Evolutionary conservation across 768 basidiomycete species (phyloP).

Genomic region (Dacryopinax spathularia): DNA sequence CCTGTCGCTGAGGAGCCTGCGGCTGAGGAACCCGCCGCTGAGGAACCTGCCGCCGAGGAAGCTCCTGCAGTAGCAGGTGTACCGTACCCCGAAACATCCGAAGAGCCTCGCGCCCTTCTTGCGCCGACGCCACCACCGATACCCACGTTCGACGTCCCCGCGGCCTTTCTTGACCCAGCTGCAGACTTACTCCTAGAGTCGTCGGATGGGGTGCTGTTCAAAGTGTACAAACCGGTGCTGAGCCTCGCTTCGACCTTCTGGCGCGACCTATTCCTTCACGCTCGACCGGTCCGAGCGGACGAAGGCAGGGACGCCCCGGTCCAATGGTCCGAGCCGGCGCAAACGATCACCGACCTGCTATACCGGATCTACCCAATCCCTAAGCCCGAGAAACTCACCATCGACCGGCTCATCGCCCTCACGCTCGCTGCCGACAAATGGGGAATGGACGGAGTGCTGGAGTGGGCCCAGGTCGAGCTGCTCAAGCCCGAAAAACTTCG

Average conservation of each 20-base stretch:
- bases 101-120: too few relatives aligned
- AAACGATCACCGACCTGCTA: neutral
- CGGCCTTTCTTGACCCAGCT: neutral
- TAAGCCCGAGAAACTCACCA: neutral
- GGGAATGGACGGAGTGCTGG: neutral
- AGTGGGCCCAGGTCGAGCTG: neutral
- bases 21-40: too few relatives aligned
- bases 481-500: neutral
- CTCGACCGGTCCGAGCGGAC: neutral
- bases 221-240: constrained; percentile 1
- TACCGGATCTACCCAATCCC: neutral
- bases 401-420: neutral
- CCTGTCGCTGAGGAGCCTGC: too few relatives aligned
- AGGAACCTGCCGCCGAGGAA: too few relatives aligned
- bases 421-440: neutral
- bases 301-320: neutral
- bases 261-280: constrained; percentile 8
- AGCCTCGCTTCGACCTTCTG: constrained; percentile 7
- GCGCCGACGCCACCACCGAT: too few relatives aligned
- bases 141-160: neutral
- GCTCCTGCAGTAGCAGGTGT: too few relatives aligned
- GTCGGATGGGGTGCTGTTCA: constrained; percentile 6
- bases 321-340: neutral
- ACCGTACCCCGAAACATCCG: neutral
- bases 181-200: neutral